A percentile compares a stretch with the other conserved stretches of the same genome.
Evolutionary conservation across 2,329 filamentous ascomycete species (phyloP).

Genomic region (Pestalotiopsis sp.): DNA sequence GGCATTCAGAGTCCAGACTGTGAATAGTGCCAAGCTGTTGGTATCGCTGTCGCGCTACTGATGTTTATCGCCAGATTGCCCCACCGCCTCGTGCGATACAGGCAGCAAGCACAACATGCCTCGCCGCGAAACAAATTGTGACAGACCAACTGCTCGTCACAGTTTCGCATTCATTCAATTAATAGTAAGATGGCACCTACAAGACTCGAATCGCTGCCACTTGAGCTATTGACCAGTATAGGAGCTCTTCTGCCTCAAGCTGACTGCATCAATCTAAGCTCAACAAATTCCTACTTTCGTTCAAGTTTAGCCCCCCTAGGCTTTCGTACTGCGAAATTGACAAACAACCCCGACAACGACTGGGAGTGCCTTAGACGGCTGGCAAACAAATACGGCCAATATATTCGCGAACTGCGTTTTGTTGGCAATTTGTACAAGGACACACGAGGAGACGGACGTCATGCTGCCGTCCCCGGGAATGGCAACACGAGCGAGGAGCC

Average conservation of each 20-base stretch:
- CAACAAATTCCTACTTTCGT: not conserved
- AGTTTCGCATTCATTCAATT: not conserved
- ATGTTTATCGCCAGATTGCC: not conserved
- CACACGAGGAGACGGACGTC: not conserved
- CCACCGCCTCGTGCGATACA: not conserved
- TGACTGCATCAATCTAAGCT: not conserved
- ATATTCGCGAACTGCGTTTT: not conserved
- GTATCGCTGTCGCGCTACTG: not conserved
- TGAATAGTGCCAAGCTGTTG: not conserved
- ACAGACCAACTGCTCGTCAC: not conserved
- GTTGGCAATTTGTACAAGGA: not conserved
- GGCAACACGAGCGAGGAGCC: not conserved
- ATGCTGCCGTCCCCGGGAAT: not conserved
- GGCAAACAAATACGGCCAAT: not conserved
- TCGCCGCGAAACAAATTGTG: not conserved
- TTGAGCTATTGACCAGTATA: not conserved
- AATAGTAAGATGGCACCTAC: not conserved
- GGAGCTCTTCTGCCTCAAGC: not conserved
- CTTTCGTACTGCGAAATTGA: not conserved
- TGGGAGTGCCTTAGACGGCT: not conserved
- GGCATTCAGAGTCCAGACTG: not conserved
- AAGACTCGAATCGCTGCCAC: not conserved
- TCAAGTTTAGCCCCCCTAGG: not conserved
- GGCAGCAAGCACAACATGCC: not conserved
- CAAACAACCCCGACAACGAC: not conserved